Conservation (phyloP, 176 grass and related monocot genomes). For the Oryza rufipogon region DNA sequence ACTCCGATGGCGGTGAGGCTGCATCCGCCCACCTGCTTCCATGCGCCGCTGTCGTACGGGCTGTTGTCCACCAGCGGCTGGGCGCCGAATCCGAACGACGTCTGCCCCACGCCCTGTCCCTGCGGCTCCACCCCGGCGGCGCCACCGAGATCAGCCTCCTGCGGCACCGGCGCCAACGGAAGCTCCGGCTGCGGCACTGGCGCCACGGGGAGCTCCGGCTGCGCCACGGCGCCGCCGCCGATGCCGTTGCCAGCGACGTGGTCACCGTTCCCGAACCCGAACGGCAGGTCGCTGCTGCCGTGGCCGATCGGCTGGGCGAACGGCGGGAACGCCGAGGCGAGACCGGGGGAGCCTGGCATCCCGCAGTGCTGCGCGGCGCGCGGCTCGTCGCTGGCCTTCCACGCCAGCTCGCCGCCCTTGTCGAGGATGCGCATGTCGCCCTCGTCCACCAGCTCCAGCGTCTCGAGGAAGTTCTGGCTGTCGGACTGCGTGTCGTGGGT, state of each 20-base stretch:
- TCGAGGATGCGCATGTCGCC: constrained; percentile 97
- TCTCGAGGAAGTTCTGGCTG: constrained; percentile 56
- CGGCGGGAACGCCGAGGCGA: constrained; percentile 54
- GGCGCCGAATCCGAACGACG: constrained; percentile 59
- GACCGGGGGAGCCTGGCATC: constrained; percentile 62
- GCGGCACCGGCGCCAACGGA: constrained; percentile 41
- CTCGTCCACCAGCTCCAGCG: constrained; percentile 81
- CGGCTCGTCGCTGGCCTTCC: constrained; percentile 83
- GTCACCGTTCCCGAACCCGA: constrained; percentile 39
- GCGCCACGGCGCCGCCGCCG: constrained; percentile 27
- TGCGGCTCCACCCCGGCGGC: neutral
- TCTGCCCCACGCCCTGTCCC: constrained; percentile 44
- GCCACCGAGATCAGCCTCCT: constrained; percentile 36
- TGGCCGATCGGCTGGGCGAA: constrained; percentile 65
- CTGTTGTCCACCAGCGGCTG: constrained; percentile 91
- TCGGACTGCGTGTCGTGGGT: constrained; percentile 59
- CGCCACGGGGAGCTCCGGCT: constrained; percentile 41
- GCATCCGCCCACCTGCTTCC: neutral
- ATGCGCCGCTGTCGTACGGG: constrained; percentile 76
- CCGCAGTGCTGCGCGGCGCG: constrained; percentile 76
- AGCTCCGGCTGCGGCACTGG: constrained; percentile 34
- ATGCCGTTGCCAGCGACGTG: neutral
- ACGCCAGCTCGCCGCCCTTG: constrained; percentile 84
- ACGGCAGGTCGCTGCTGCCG: constrained; percentile 60
- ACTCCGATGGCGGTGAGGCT: constrained; percentile 23